Base-by-base conservation (phyloP, 1,284 basidiomycete genomes). In the Ustilago hordei region DNA sequence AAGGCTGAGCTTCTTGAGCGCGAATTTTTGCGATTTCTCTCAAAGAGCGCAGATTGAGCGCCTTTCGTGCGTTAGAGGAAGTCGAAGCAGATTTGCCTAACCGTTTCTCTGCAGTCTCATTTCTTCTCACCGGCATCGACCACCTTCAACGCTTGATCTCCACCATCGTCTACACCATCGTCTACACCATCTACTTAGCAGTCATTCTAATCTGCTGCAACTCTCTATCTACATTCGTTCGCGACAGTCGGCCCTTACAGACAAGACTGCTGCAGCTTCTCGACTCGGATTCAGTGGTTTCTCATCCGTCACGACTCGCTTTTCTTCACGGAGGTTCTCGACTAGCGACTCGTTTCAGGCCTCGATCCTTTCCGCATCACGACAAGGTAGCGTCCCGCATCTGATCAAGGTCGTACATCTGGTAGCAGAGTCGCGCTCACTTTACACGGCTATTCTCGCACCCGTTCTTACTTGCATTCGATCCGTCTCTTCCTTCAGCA, bases 41-140 rank as follows among this genome's bases (percentile, higher is more conserved):
- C 13, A 4, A 48, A 47, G 1, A 5, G 19, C 12, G 31, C 4
- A 47, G 41, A 57, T 41, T 57, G 41, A 23, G 41, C 5, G 19
- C 23, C 11, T 59, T 28, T 45, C 34, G 39, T 48, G 41, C 41
- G 35, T 45, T 55, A 38, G 12, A n/a, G 19, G 5, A 7, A 8
- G 34, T n/a, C 19, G n/a, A 39, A 57, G 55, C 38, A 43, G 56
- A 35, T 38, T 48, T 60, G 58, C 59, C 38, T 41, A 45, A 34
- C 15, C 11, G 38, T 50, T 52, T 34, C 34, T 55, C 39, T 55
- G 23, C 55, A 31, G 19, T 28, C 13, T 23, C 43, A 38, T 50
- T 61, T 61, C 65, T 68, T 61, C 59, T 58, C 38, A 41, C 36
- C 52, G 7, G 52, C 35, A 38, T 54, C 15, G 4, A 36, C 31